A percentile compares a stretch with the other conserved stretches of the same genome.
These are phyloP conservation scores for Vigna radiata DNA, from an alignment of 306 rosid genomes.

Conservation along the genomic window DNA sequence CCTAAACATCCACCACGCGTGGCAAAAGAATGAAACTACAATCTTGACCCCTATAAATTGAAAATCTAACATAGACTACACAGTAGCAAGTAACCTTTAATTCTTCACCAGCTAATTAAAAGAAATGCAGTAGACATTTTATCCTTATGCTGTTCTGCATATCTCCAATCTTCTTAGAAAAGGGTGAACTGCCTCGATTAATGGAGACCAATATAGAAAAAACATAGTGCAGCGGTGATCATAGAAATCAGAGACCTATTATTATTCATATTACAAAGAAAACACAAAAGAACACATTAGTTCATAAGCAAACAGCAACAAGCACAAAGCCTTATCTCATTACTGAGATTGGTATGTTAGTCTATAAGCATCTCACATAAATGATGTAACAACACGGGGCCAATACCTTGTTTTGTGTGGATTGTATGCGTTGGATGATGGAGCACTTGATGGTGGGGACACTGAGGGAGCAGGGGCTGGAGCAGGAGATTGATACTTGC, in stretches of 20 bases:
- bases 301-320: not conserved
- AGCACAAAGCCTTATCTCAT: not conserved
- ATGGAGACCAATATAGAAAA: constrained; percentile 40
- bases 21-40: constrained; percentile 27
- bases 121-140: not conserved
- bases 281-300: not conserved
- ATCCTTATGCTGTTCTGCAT: not conserved
- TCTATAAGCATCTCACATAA: constrained; percentile 25
- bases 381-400: not conserved
- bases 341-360: not conserved
- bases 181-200: constrained; percentile 19
- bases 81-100: not conserved
- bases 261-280: constrained; percentile 25
- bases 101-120: not conserved
- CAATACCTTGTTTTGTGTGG: constrained; percentile 55
- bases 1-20: constrained; percentile 24
- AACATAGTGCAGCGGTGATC: constrained; percentile 44
- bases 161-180: constrained; percentile 36
- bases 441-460: not conserved
- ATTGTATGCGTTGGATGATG: constrained; percentile 47
- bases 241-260: constrained; percentile 53
- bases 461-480: constrained; percentile 31
- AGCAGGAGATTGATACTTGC: constrained; percentile 40
- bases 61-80: constrained; percentile 7
- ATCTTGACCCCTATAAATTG: constrained; percentile 3